These are phyloP conservation scores for Aspergillus sergii DNA, from an alignment of 2,329 filamentous ascomycete genomes.

Conservation along the genomic window DNA sequence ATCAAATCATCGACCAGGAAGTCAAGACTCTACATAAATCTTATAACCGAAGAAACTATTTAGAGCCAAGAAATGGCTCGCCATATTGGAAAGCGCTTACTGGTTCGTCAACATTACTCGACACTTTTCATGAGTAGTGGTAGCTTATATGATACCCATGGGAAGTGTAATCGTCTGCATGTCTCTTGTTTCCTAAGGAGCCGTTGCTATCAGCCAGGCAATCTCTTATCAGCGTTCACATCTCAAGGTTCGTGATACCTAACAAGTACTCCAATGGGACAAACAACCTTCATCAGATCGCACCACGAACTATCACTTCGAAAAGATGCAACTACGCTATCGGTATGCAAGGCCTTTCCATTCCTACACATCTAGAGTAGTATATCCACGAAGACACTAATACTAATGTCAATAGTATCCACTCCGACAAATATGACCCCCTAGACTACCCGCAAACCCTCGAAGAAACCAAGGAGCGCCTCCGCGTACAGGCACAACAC, in stretches of 20 bases:
- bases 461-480: not conserved
- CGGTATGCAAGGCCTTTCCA: not conserved
- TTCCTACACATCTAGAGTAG: not conserved
- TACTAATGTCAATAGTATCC: not conserved
- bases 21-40: no score
- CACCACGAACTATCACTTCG: not conserved
- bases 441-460: not conserved
- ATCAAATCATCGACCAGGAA: no score
- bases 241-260: not conserved
- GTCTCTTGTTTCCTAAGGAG: not conserved
- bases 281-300: not conserved
- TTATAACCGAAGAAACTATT: not conserved
- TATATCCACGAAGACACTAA: not conserved
- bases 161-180: not conserved
- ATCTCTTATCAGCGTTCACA: not conserved
- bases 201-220: not conserved
- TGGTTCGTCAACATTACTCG: not conserved
- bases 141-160: not conserved
- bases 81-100: not conserved
- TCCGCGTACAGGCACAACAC: not conserved
- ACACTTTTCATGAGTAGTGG: not conserved
- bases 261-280: not conserved
- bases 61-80: no score
- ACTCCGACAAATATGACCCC: not conserved
- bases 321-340: not conserved